These are phyloP conservation scores for Helminthosporium solani DNA, from an alignment of 2,329 filamentous ascomycete species.

Conservation along the genomic window DNA sequence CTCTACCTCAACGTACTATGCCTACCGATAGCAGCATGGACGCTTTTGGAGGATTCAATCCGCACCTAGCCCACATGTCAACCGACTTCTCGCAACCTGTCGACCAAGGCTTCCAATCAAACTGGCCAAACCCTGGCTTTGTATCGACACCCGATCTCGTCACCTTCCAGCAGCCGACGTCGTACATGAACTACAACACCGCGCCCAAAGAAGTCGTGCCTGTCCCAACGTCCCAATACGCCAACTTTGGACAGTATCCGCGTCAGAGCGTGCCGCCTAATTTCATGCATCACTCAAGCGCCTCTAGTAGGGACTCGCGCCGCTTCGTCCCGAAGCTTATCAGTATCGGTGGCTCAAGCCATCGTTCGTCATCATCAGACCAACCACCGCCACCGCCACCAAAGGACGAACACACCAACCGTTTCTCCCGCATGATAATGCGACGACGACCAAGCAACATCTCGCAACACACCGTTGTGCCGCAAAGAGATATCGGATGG, in stretches of 20 bases:
- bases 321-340: conserved; percentile 38
- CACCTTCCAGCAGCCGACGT: conserved; percentile 31
- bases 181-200: conserved; percentile 34
- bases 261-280: conserved; percentile 40
- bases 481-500: conserved; percentile 38
- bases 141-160: conserved; percentile 37
- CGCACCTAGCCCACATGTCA: conserved; percentile 33
- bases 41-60: conserved; percentile 29
- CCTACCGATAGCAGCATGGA: conserved; percentile 30
- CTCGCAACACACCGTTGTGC: conserved; percentile 36
- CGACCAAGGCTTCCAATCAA: conserved; percentile 32
- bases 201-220: conserved; percentile 33
- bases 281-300: conserved; percentile 31
- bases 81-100: conserved; percentile 36
- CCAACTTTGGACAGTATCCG: conserved; percentile 37
- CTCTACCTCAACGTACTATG: conserved; percentile 26
- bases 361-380: conserved; percentile 31
- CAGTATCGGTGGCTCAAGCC: conserved; percentile 33
- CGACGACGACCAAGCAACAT: conserved; percentile 40
- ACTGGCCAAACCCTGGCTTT: conserved; percentile 40
- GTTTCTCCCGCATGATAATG: conserved; percentile 40
- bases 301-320: conserved; percentile 24
- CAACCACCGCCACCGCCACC: conserved; percentile 39
- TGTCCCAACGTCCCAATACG: conserved; percentile 37
- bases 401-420: conserved; percentile 38